A percentile compares a stretch with the other conserved stretches of the same genome.
These are phyloP conservation scores for Aspergillus bridgeri DNA, from an alignment of 495 filamentous ascomycete species.

Conservation along the genomic window DNA sequence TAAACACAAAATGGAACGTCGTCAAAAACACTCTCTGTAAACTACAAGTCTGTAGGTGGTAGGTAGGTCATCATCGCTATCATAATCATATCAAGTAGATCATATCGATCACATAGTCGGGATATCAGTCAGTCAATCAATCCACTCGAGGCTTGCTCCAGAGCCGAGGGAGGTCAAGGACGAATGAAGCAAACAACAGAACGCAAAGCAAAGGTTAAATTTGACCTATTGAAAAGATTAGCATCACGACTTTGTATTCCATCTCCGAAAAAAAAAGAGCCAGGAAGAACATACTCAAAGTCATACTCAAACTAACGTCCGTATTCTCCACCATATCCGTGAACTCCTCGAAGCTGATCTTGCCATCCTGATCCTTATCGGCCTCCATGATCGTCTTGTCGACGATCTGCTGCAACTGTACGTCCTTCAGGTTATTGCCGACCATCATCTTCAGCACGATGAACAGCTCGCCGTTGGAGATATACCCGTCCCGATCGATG, in stretches of 20 bases:
- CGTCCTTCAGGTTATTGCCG: slow-evolving; percentile 97
- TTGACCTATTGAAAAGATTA: slow-evolving; percentile 30
- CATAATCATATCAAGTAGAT: slow-evolving; percentile 12
- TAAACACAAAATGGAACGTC: background rate
- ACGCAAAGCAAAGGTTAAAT: slow-evolving; percentile 21
- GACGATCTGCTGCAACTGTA: slow-evolving; percentile 91
- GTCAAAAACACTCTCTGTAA: background rate
- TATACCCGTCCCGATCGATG: slow-evolving; percentile 97
- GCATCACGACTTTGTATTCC: slow-evolving; percentile 10
- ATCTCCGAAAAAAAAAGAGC: background rate
- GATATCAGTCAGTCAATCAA: background rate
- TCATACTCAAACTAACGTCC: slow-evolving; percentile 98
- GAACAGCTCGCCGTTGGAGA: slow-evolving; percentile 97
- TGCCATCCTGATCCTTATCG: slow-evolving; percentile 90
- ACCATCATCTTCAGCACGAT: slow-evolving; percentile 99
- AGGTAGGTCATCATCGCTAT: slow-evolving; percentile 13
- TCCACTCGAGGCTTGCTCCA: background rate
- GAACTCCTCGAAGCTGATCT: slow-evolving; percentile 99
- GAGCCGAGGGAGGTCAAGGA: too few species aligned
- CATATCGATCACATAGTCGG: background rate
- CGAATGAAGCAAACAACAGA: background rate
- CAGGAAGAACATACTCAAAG: slow-evolving; percentile 64
- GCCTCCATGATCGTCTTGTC: slow-evolving; percentile 99
- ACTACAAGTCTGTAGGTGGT: background rate
- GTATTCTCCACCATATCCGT: slow-evolving; percentile 98